Base-by-base conservation (phyloP, 768 basidiomycete genomes). In the Pholiota microspora region DNA sequence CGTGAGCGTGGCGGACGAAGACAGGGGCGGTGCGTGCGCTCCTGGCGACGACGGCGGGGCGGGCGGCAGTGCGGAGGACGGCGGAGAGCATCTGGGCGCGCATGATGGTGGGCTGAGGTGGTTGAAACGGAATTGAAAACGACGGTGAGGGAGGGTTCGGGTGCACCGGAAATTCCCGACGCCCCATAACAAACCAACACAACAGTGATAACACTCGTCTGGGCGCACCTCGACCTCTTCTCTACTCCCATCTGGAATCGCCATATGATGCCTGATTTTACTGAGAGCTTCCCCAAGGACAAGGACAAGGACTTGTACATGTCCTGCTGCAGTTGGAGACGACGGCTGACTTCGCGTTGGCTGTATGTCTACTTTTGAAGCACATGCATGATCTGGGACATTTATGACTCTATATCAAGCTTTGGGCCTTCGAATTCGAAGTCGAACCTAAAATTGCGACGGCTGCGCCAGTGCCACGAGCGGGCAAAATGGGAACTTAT, bases 1-100 rank as follows among this genome's bases (percentile, higher is more conserved):
- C 82, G 67, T 69, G 71, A 58, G 78, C 69, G 15, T 65, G 59
- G 64, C 86, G 83, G 58, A 76, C 66, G 63, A 82, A 70, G 52
- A 73, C 61, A 42, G 80, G 76, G 23, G 70, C 58, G 55, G 69
- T 58, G 56, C 78, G 71, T 65, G 73, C 68, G 58, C 71, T 64
- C 57, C 65, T 60, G 50, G 71, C 66, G 53, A 69, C 59, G 56
- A 74, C 46, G 27, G 76, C 62, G 51, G 85, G 81, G 59, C 84
- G 81, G 49, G 81, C 77, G 38, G 76, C 72, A 51, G 75, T 73
- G 61, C 87, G 86, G 67, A 89, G 77, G 70, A 81, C 73, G 69
- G 79, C 76, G 72, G 84, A 75, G 64, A 87, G 64, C 65, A 85
- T 69, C 66, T 80, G 83, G 61, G 80, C 67, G 67, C 79, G 78